Evolutionary conservation across 2,329 filamentous ascomycete species (phyloP).

Genomic region (Colletotrichum coccodes): DNA sequence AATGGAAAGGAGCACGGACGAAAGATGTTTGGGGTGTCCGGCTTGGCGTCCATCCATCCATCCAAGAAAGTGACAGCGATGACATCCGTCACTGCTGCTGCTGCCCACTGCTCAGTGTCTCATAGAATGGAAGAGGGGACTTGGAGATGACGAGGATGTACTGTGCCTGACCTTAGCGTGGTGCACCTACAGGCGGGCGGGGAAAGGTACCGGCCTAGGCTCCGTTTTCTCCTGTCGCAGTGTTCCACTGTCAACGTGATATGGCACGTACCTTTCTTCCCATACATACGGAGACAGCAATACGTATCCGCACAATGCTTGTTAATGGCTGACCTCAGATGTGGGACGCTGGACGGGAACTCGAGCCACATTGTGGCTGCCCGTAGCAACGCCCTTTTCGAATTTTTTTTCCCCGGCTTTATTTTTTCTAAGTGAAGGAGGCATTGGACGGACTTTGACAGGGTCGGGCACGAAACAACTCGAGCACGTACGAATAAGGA

Average conservation of each 20-base stretch:
- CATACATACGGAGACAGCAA: too few relatives aligned
- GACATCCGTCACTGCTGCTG: neutral
- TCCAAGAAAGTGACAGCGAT: constrained; percentile 2
- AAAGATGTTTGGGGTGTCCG: neutral
- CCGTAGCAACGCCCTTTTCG: constrained; percentile 19
- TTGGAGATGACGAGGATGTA: neutral
- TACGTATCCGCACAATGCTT: neutral
- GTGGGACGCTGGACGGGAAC: neutral
- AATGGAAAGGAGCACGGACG: neutral
- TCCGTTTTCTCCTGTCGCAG: neutral
- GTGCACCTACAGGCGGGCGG: neutral
- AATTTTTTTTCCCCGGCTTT: constrained; percentile 12
- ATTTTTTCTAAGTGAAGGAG: neutral
- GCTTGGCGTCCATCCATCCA: constrained; percentile 13
- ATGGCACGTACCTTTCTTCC: too few relatives aligned
- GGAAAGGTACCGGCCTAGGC: neutral
- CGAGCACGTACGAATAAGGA: neutral
- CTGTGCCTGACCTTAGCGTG: constrained; percentile 10
- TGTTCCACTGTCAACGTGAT: neutral
- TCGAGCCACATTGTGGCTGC: constrained; percentile 31
- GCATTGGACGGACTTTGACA: constrained; percentile 2
- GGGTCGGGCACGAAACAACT: constrained; percentile 17
- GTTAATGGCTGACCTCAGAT: neutral
- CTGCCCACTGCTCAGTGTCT: neutral
- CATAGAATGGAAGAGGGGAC: neutral